These are phyloP conservation scores for Crepidotus variabilis DNA, from an alignment of 768 basidiomycete genomes.

Conservation along the genomic window DNA sequence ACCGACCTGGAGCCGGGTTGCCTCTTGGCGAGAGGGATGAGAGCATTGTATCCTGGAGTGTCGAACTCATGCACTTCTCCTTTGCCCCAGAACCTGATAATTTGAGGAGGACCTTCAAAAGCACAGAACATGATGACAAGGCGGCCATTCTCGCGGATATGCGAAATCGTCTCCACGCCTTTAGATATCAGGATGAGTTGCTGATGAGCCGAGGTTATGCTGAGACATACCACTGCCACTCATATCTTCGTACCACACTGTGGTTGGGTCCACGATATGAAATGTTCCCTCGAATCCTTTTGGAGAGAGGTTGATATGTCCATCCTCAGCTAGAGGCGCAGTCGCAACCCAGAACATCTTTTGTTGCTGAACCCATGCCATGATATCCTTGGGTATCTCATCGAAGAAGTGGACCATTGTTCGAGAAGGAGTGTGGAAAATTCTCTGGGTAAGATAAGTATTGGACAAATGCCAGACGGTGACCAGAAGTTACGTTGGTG, in stretches of 20 bases:
- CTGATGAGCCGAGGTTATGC: neutral
- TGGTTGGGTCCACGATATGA: conserved; percentile 41
- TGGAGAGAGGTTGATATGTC: conserved; percentile 59
- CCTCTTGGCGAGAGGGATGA: conserved; percentile 38
- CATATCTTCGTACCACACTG: conserved; percentile 66
- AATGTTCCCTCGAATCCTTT: conserved; percentile 52
- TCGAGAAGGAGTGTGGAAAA: neutral
- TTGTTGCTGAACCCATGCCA: conserved; percentile 52
- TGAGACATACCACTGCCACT: conserved; percentile 52
- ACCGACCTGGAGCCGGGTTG: conserved; percentile 50
- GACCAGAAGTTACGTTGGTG: no score
- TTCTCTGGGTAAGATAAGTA: neutral
- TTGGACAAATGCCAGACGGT: neutral
- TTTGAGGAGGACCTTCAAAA: conserved; percentile 54
- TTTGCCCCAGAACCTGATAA: conserved; percentile 54
- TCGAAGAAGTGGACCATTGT: conserved; percentile 51
- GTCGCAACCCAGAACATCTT: conserved; percentile 62
- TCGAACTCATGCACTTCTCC: conserved; percentile 54
- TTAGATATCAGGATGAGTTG: neutral
- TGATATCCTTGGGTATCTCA: conserved; percentile 42
- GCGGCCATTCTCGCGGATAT: conserved; percentile 54
- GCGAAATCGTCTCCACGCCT: conserved; percentile 59
- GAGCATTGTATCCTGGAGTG: conserved; percentile 44
- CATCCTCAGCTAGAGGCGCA: conserved; percentile 45
- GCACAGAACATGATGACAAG: conserved; percentile 59